Evolutionary conservation across 2,329 filamentous ascomycete species (phyloP), one percentile per base, ranked within the genome.

Genomic region (Pleoardoris graminearum): DNA sequence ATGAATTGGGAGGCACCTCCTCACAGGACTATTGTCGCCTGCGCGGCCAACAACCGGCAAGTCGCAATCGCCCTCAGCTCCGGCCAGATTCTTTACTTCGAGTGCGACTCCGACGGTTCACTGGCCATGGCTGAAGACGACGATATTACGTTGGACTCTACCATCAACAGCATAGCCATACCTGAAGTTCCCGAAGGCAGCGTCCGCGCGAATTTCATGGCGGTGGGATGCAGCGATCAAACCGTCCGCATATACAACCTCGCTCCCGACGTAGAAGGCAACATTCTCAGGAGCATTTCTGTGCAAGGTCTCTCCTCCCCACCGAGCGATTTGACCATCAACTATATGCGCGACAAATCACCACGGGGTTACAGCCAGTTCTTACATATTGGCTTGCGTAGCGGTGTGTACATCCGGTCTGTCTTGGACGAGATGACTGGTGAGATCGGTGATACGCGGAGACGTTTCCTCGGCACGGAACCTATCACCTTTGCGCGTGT

Each of bases 61-160:
- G 90, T 99, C 22, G 91, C 91, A 3, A 87, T 97, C 44, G 94
- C 94, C 1, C 80, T 99, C 22, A 97, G 92, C 69, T 97, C 92
- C 7, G 93, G 93, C 32, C 94, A 99, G 72, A 93, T 99, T 58
- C 90, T 96, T 36, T 99, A 97, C 70, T 99, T 99, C 63, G 95
- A 99, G 71, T 93, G 97, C 85, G 94, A 97, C 66, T 83, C 85
- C 0, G 93, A 97, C 73, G 92, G 92, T 25, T 89, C 89, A 3
- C 80, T 97, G 27, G 91, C 91, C 29, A 93, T 97, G 76, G 96
- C 97, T 61, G 77, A 97, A 60, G 92, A 47, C n/a, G 44, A 97
- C 67, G 91, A 93, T 72, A 91, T 91, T 65, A 89, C 95, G 66
- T 94, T 99, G 89, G 91, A 89, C 48, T 93, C 91, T 39, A 97